Percentiles rank a stretch among this genome's conserved stretches.
phyloP scores from a whole-genome alignment of 2,329 filamentous ascomycete species.

The Cercospora nicotianae region DNA sequence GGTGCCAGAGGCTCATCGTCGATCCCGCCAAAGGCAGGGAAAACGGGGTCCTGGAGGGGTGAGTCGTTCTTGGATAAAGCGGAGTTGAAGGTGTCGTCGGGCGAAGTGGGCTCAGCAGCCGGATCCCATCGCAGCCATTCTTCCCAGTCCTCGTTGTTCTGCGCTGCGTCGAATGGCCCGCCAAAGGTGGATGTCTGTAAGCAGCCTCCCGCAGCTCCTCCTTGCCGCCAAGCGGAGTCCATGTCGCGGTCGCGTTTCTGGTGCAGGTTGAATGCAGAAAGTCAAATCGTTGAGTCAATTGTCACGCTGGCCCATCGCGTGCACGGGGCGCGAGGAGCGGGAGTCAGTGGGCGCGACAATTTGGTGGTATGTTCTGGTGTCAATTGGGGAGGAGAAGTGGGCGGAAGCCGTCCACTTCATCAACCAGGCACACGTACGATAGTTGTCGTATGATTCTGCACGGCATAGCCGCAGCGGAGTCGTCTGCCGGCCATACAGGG shows the following conservation, averaged over 20 bases:
- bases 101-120: constrained; percentile 38
- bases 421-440: neutral
- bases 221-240: constrained; percentile 25
- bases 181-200: constrained; percentile 22
- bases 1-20: constrained; percentile 33
- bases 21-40: constrained; percentile 31
- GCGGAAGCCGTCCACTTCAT: neutral
- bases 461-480: neutral
- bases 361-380: neutral
- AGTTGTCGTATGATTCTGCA: neutral
- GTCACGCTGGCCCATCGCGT: neutral
- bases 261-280: constrained; percentile 18
- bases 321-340: neutral
- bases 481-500: neutral
- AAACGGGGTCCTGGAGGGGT: constrained; percentile 36
- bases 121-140: constrained; percentile 53
- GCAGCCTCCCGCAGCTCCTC: constrained; percentile 12
- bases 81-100: constrained; percentile 39
- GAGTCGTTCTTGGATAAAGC: constrained; percentile 40
- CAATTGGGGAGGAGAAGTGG: neutral
- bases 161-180: constrained; percentile 17
- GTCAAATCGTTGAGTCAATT: neutral
- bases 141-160: constrained; percentile 44
- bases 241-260: constrained; percentile 18
- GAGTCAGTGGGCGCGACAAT: neutral